phyloP scores from a whole-genome alignment of 2,329 filamentous ascomycete genomes.

The Sclerotinia minor region DNA sequence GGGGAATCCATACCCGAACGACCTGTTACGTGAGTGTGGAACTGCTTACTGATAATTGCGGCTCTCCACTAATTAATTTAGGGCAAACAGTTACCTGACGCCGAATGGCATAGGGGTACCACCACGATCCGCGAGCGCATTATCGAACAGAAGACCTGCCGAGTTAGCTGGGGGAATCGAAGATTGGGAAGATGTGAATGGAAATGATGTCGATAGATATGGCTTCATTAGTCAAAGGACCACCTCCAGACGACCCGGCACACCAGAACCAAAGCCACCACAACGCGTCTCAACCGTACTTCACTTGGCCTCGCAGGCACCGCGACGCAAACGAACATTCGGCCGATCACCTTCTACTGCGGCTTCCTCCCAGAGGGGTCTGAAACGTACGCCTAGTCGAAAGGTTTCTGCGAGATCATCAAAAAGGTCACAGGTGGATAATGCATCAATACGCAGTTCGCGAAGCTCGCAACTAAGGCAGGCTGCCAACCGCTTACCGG shows the following conservation, averaged over 20 bases:
- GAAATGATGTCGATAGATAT: conserved; percentile 64
- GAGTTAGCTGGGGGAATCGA: conserved; percentile 61
- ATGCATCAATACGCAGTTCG: conserved; percentile 46
- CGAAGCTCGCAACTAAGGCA: conserved; percentile 55
- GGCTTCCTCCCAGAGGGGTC: conserved; percentile 29
- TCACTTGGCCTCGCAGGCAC: conserved; percentile 39
- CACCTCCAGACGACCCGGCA: conserved; percentile 44
- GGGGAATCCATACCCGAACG: conserved; percentile 25
- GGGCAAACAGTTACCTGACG: conserved; percentile 30
- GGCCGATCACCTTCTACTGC: conserved; percentile 36
- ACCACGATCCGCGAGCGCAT: conserved; percentile 33
- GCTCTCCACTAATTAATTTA: conserved; percentile 29
- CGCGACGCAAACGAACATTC: conserved; percentile 38
- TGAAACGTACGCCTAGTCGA: conserved; percentile 49
- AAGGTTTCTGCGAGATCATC: conserved; percentile 60
- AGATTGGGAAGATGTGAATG: conserved; percentile 66
- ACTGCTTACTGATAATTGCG: conserved; percentile 17
- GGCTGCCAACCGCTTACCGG: conserved; percentile 59
- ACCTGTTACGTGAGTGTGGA: conserved; percentile 26
- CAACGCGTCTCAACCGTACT: conserved; percentile 40
- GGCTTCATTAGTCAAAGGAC: conserved; percentile 59
- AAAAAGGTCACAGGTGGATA: conserved; percentile 49
- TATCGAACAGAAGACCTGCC: conserved; percentile 40
- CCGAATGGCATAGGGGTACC: conserved; percentile 23
- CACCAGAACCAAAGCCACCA: conserved; percentile 40